phyloP scores from a whole-genome alignment of 2,329 filamentous ascomycete genomes.

The Fusarium fracticaudum region DNA sequence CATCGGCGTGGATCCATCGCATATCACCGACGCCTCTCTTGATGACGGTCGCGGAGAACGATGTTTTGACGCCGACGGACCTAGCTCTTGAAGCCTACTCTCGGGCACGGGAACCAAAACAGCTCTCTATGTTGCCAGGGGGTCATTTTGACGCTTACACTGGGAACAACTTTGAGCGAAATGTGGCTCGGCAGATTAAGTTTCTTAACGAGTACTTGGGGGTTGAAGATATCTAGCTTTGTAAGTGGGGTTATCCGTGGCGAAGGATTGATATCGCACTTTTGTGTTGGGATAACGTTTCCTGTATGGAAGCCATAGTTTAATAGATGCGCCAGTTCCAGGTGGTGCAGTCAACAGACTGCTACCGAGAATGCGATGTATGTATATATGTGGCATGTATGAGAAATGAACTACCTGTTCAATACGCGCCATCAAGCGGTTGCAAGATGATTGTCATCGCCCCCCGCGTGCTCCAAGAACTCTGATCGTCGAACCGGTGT shows the following conservation, averaged over 20 bases:
- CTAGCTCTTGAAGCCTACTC: neutral
- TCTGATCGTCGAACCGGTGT: fast-evolving
- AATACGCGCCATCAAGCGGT: fast-evolving
- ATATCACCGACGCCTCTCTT: neutral
- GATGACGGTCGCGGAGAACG: neutral
- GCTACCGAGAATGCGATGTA: fast-evolving
- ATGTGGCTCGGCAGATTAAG: neutral
- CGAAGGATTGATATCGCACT: too few relatives aligned
- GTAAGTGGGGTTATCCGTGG: fast-evolving
- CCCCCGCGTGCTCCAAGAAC: too few relatives aligned
- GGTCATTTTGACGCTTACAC: neutral
- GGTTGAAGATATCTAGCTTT: neutral
- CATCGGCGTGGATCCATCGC: neutral
- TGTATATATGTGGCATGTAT: too few relatives aligned
- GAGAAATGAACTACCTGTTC: too few relatives aligned
- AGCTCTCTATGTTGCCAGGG: neutral
- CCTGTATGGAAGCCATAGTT: too few relatives aligned
- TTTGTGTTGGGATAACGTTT: too few relatives aligned
- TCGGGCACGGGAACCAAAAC: neutral
- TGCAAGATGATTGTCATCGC: fast-evolving
- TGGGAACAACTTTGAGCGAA: neutral
- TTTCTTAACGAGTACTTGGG: neutral
- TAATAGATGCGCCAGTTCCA: too few relatives aligned
- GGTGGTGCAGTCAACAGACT: fast-evolving
- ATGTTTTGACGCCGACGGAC: neutral